Percentiles rank a stretch among this genome's conserved stretches.
phyloP scores from a whole-genome alignment of 208 protist genomes.

The Leishmania braziliensis region DNA sequence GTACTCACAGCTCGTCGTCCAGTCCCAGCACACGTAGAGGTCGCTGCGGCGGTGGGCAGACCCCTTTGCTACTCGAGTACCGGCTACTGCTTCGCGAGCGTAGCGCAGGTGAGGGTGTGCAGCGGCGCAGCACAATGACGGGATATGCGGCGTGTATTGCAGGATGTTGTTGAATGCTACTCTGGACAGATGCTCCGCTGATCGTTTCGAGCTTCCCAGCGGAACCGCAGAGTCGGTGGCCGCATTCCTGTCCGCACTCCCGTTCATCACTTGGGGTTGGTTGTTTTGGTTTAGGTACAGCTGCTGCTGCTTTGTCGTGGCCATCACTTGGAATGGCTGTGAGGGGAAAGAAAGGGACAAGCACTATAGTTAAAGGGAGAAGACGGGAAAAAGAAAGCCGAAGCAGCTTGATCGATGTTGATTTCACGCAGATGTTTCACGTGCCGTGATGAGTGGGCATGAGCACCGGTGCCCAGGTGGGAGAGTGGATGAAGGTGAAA shows the following conservation, averaged over 20 bases:
- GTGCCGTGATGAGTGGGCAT: not conserved
- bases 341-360: not conserved
- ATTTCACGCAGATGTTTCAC: not conserved
- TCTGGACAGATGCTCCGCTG: not conserved
- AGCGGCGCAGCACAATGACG: conserved; percentile 19
- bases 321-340: not conserved
- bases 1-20: conserved; percentile 14
- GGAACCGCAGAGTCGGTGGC: not conserved
- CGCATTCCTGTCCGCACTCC: not conserved
- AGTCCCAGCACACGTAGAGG: conserved; percentile 22
- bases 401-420: not conserved
- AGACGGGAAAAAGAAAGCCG: not conserved
- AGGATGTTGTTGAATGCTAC: conserved; percentile 11
- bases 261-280: not conserved
- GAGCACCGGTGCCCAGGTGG: not conserved
- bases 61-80: conserved; percentile 6
- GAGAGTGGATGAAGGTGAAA: not conserved
- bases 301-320: not conserved
- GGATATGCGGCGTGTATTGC: conserved; percentile 27
- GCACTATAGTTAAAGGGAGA: not conserved
- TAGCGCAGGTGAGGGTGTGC: conserved; percentile 24
- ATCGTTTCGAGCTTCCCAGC: not conserved
- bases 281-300: not conserved
- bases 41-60: conserved; percentile 15
- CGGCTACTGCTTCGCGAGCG: conserved; percentile 18